A percentile compares a stretch with the other conserved stretches of the same genome.
phyloP scores from a whole-genome alignment of 2,329 filamentous ascomycete genomes.

The Dactylellina cionopaga region DNA sequence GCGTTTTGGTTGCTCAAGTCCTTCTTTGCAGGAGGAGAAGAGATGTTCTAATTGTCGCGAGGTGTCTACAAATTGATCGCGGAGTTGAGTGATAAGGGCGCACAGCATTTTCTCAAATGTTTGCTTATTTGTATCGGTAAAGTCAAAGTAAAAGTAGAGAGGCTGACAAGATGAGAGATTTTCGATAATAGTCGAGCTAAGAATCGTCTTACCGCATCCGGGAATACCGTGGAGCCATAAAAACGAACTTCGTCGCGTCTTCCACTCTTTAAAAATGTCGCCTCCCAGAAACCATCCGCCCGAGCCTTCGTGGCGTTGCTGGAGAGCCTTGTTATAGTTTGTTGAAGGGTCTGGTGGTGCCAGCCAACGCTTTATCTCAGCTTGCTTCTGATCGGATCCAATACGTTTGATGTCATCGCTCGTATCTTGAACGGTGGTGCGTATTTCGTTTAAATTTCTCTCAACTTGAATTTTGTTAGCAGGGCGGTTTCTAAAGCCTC shows the following conservation, averaged over 20 bases:
- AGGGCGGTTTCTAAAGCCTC: too few relatives aligned
- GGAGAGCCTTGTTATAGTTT: too few relatives aligned
- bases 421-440: background rate
- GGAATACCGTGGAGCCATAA: too few relatives aligned
- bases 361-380: too few relatives aligned
- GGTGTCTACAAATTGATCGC: slow-evolving; percentile 52
- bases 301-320: slow-evolving; percentile 58
- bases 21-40: slow-evolving; percentile 56
- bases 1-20: slow-evolving; percentile 55
- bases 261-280: slow-evolving; percentile 58
- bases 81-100: slow-evolving; percentile 61
- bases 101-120: slow-evolving; percentile 58
- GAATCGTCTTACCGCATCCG: too few relatives aligned
- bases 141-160: slow-evolving; percentile 62
- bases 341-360: too few relatives aligned
- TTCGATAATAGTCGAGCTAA: too few relatives aligned
- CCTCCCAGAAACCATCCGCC: slow-evolving; percentile 60
- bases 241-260: slow-evolving; percentile 55
- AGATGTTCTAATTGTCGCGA: slow-evolving; percentile 56
- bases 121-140: slow-evolving; percentile 61
- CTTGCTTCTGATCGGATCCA: background rate
- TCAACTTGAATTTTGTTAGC: too few relatives aligned
- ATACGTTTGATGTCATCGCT: background rate
- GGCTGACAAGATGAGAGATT: too few relatives aligned
- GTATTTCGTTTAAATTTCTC: too few relatives aligned